phyloP scores from a whole-genome alignment of 2,329 filamentous ascomycete genomes.

The Cladobotryum protrusum region DNA sequence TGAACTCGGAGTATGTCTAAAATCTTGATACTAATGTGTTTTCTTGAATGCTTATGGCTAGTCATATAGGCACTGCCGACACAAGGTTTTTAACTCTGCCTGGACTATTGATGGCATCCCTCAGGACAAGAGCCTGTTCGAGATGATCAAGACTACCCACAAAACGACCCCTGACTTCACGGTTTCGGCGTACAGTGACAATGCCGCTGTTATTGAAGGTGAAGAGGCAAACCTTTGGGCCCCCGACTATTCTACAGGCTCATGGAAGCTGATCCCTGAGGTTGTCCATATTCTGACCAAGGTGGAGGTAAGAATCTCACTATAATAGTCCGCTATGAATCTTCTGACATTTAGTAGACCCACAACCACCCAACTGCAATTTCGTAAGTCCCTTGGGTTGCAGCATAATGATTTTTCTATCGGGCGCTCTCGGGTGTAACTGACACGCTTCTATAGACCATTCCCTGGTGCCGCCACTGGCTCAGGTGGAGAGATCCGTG shows the following conservation, averaged over 20 bases:
- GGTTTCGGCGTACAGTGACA: constrained; percentile 96
- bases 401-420: too few species aligned
- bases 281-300: constrained; percentile 83
- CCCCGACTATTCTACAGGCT: constrained; percentile 76
- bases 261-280: constrained; percentile 84
- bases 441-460: constrained; percentile 38
- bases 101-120: constrained; percentile 88
- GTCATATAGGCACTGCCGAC: constrained; percentile 54
- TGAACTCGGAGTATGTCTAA: constrained; percentile 70
- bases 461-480: constrained; percentile 91
- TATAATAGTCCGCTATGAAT: not conserved
- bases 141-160: constrained; percentile 96
- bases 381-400: constrained; percentile 37
- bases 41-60: constrained; percentile 2
- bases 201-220: constrained; percentile 72
- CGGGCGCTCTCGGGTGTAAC: not conserved
- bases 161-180: constrained; percentile 72
- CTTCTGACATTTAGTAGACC: constrained; percentile 40
- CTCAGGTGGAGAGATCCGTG: constrained; percentile 89
- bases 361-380: constrained; percentile 98
- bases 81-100: constrained; percentile 92
- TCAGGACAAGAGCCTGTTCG: constrained; percentile 78
- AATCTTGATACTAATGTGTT: not conserved
- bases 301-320: constrained; percentile 53
- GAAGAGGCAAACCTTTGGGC: constrained; percentile 60